phyloP scores from a whole-genome alignment of 1,139 yeast species.

The Lipomyces yarrowii region DNA sequence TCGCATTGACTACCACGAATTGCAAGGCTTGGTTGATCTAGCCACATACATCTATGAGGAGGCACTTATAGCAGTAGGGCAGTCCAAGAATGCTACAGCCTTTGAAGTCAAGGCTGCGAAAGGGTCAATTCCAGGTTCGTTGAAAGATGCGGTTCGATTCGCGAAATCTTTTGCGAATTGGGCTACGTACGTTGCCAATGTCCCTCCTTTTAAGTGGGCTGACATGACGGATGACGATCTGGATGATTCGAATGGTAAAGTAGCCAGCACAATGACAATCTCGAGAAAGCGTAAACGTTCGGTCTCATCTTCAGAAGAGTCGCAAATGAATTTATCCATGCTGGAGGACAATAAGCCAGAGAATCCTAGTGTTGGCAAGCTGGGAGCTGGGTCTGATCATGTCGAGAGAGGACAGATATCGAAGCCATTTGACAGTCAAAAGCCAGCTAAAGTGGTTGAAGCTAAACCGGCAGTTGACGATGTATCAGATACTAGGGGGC shows the following conservation, averaged over 20 bases:
- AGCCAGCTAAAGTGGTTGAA: not conserved
- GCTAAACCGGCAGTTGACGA: not conserved
- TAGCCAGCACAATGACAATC: not conserved
- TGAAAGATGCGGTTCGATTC: conserved; percentile 22
- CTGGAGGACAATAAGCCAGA: not conserved
- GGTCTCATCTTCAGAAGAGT: not conserved
- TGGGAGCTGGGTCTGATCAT: not conserved
- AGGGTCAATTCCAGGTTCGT: conserved; percentile 16
- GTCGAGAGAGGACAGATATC: not conserved
- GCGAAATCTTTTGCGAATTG: conserved; percentile 29
- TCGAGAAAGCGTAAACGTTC: conserved; percentile 12
- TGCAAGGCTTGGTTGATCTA: conserved; percentile 18
- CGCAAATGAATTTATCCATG: not conserved
- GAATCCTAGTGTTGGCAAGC: not conserved
- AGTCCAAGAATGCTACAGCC: conserved; percentile 14
- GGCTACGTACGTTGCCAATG: conserved; percentile 2
- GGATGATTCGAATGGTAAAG: conserved; percentile 1
- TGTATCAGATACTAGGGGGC: not conserved
- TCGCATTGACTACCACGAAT: conserved; percentile 5
- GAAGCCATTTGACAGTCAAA: not conserved
- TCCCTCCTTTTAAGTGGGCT: conserved; percentile 20
- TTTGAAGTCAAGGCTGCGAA: conserved; percentile 27
- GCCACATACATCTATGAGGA: conserved; percentile 25
- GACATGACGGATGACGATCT: conserved; percentile 8
- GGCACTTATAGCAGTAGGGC: conserved; percentile 25